Conservation (phyloP, 2,329 filamentous ascomycete genomes). For the Aspergillus japonicus region DNA sequence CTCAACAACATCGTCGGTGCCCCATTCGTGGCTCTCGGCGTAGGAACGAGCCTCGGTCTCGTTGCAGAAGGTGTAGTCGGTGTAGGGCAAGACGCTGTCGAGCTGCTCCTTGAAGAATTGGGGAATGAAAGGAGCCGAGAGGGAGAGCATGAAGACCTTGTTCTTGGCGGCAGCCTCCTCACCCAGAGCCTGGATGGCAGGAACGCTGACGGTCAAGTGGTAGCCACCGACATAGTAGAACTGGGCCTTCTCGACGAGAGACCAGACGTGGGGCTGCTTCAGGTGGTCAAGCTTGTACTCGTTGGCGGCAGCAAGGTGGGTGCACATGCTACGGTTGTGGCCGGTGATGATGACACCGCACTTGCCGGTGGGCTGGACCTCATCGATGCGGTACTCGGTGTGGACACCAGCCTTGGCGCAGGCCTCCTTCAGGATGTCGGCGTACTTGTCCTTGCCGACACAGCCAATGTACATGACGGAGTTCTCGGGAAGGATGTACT, state of each 20-base stretch:
- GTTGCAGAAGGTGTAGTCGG: conserved; percentile 95
- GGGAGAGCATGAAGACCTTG: conserved; percentile 87
- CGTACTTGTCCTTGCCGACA: conserved; percentile 94
- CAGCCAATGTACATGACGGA: conserved; percentile 92
- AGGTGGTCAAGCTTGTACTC: conserved; percentile 94
- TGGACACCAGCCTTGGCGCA: conserved; percentile 84
- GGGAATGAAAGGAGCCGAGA: conserved; percentile 92
- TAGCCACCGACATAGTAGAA: conserved; percentile 93
- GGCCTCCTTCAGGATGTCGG: conserved; percentile 80
- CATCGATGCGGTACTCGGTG: conserved; percentile 92
- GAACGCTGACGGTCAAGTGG: conserved; percentile 94
- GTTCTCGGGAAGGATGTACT: conserved; percentile 88
- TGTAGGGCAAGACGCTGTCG: conserved; percentile 82
- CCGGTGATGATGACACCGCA: conserved; percentile 97
- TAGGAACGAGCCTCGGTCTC: conserved; percentile 91
- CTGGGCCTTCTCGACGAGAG: conserved; percentile 81
- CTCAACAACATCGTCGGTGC: conserved; percentile 73
- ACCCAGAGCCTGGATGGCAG: conserved; percentile 83
- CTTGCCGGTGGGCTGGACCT: conserved; percentile 79
- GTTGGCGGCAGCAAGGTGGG: conserved; percentile 93
- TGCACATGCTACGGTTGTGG: conserved; percentile 91
- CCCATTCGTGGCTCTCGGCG: conserved; percentile 74
- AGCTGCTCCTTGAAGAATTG: conserved; percentile 98
- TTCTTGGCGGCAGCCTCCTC: conserved; percentile 84
- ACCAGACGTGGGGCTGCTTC: conserved; percentile 88